Base-by-base conservation (phyloP, 2,329 filamentous ascomycete genomes). In the Lachnellula occidentalis region DNA sequence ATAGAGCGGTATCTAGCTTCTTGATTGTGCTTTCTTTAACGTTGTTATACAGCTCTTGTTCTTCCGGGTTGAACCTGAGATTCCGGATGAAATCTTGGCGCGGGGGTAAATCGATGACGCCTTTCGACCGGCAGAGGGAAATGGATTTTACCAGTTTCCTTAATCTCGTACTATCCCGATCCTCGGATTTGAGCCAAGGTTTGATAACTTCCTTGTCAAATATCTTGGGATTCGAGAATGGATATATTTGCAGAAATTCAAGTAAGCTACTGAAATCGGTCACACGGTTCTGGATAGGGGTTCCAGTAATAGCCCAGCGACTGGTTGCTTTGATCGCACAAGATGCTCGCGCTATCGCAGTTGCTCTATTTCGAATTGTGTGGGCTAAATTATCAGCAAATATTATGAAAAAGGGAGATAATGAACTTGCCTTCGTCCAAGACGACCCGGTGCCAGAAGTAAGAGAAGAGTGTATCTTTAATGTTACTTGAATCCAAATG, bases 281-380 rank as follows among this genome's bases (percentile, higher is more conserved):
- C 0, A 77, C 64, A 0, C 64, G 64, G 46, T 79, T 80, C 45
- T 79, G 76, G 1, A 80, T 73, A 0, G 77, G 76, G 0, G 77
- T 79, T 0, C 76, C 76, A 0, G 74, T 78, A 0, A 79, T 70
- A 1, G 72, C 73, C 77, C 76, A 79, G 5, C 76, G 69, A 2
- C 64, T 52, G 12, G 65, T 56, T 0, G 72, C 65, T 0, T 72
- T 56, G 0, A 80, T 64, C 2, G 65, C 65, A 34, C 69, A 75
- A 0, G 73, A 62, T 1, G 74, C 73, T 49, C 61, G 65, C 19
- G 72, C 65, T 59, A 71, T 74, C 15, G 34, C 34, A 17, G 56
- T 54, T 15, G 27, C 27, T 50, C 56, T 47, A 42, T 55, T 60
- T 41, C 53, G 48, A 41, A 60, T 60, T 19, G 45, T 54, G 17